Percentiles rank a stretch among this genome's conserved stretches.
These are phyloP conservation scores for Immersiella caudata DNA, from an alignment of 495 filamentous ascomycete genomes.

Conservation along the genomic window DNA sequence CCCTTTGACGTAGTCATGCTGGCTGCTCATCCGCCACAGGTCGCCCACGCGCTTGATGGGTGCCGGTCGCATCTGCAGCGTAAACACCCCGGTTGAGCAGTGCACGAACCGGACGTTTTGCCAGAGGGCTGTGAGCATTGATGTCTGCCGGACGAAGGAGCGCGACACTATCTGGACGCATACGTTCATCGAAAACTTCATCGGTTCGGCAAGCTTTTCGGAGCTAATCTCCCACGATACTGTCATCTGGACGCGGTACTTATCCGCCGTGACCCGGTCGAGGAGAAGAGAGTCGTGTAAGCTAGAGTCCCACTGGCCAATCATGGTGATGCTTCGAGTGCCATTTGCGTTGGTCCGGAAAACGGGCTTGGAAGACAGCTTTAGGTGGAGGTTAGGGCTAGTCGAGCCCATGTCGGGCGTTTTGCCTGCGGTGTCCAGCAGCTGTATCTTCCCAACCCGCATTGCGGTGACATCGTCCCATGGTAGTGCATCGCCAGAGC, in stretches of 20 bases:
- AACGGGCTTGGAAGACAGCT: conserved; percentile 71
- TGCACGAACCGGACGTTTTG: conserved; percentile 83
- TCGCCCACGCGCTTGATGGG: conserved; percentile 90
- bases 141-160: conserved; percentile 79
- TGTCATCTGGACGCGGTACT: conserved; percentile 86
- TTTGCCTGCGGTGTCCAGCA: conserved; percentile 83
- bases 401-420: conserved; percentile 74
- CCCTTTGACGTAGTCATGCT: conserved; percentile 90
- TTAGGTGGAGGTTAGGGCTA: conserved; percentile 73
- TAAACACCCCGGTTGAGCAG: conserved; percentile 82
- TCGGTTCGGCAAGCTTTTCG: conserved; percentile 74
- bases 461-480: conserved; percentile 80
- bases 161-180: conserved; percentile 82
- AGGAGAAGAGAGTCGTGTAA: conserved; percentile 87
- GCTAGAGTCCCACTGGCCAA: conserved; percentile 95
- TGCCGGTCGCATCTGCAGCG: conserved; percentile 78
- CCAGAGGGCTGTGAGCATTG: conserved; percentile 85
- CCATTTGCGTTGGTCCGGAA: conserved; percentile 85
- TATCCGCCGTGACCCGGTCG: conserved; percentile 85
- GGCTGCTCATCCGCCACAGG: conserved; percentile 95
- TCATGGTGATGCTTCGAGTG: conserved; percentile 81
- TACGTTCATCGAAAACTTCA: conserved; percentile 79
- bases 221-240: conserved; percentile 82
- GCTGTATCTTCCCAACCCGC: conserved; percentile 75
- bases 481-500: conserved; percentile 80